Percentiles rank a stretch among this genome's conserved stretches.
Conservation (phyloP, 1,139 yeast genomes). For the Suhomyces coccinellae region DNA sequence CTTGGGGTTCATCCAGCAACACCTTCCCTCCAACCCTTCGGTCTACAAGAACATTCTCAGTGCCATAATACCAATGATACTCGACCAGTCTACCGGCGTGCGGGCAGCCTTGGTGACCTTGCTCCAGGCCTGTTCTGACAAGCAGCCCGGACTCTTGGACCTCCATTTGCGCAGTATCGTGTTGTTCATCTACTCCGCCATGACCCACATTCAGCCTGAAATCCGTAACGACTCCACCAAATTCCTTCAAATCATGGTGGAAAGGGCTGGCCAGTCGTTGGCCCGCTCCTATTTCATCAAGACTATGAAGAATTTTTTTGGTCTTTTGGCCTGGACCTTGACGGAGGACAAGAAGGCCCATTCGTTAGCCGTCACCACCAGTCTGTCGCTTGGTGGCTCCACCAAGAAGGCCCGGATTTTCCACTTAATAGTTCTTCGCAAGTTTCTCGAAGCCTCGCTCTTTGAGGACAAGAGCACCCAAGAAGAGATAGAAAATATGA, state of each 20-base stretch:
- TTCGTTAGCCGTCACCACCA: slow-evolving; percentile 49
- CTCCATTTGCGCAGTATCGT: slow-evolving; percentile 68
- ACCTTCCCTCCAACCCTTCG: slow-evolving; percentile 51
- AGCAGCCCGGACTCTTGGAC: slow-evolving; percentile 58
- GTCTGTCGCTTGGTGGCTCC: slow-evolving; percentile 40
- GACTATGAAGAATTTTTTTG: slow-evolving; percentile 55
- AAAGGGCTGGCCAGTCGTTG: slow-evolving; percentile 47
- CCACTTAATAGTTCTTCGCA: slow-evolving; percentile 46
- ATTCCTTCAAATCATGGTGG: slow-evolving; percentile 57
- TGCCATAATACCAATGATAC: slow-evolving; percentile 55
- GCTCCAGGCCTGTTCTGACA: slow-evolving; percentile 48
- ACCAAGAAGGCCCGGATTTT: slow-evolving; percentile 40
- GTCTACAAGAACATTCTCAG: slow-evolving; percentile 59
- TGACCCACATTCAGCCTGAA: slow-evolving; percentile 85
- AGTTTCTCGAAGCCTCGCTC: slow-evolving; percentile 45
- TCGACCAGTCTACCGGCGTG: slow-evolving; percentile 66
- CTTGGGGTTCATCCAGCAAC: slow-evolving; percentile 47
- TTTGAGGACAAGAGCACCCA: slow-evolving; percentile 17
- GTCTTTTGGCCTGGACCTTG: slow-evolving; percentile 63
- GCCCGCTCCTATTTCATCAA: slow-evolving; percentile 60
- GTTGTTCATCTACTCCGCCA: slow-evolving; percentile 83
- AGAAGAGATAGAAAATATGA: slow-evolving; percentile 9
- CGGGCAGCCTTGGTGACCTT: slow-evolving; percentile 59
- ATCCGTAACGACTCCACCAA: slow-evolving; percentile 71
- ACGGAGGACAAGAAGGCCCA: slow-evolving; percentile 43